Percentiles rank a stretch among this genome's conserved stretches.
phyloP scores from a whole-genome alignment of 1,139 yeast genomes.

The Geotrichum cucujoidarum region DNA sequence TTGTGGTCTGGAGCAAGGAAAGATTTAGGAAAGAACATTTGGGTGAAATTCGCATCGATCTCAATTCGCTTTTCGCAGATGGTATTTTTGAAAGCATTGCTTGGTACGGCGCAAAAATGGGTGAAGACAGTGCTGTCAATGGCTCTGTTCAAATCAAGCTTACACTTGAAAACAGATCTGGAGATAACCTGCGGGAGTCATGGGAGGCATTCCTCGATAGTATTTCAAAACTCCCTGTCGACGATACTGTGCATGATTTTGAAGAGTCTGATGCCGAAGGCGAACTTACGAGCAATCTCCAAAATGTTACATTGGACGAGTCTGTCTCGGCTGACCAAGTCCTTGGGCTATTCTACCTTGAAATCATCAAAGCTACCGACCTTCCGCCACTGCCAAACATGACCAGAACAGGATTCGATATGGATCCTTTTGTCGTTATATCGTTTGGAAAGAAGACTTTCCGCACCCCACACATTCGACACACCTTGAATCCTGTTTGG shows the following conservation, averaged over 20 bases:
- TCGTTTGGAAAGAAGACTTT: constrained; percentile 86
- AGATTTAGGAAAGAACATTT: constrained; percentile 42
- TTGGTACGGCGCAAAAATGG: not conserved
- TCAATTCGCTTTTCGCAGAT: not conserved
- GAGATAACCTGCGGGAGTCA: not conserved
- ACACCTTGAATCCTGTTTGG: constrained; percentile 75
- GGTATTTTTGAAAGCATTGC: constrained; percentile 1
- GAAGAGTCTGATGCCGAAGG: constrained; percentile 15
- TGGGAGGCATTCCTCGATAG: constrained; percentile 14
- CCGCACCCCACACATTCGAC: constrained; percentile 81
- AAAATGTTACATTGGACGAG: constrained; percentile 27
- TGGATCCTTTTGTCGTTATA: constrained; percentile 94
- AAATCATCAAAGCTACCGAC: constrained; percentile 63
- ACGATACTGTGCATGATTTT: constrained; percentile 6
- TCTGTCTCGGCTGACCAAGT: constrained; percentile 44
- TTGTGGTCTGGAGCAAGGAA: constrained; percentile 40
- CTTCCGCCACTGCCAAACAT: constrained; percentile 37
- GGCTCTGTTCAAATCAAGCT: constrained; percentile 10
- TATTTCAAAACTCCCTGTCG: constrained; percentile 2
- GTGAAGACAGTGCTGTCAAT: not conserved
- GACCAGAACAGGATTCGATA: constrained; percentile 73
- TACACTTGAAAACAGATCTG: not conserved
- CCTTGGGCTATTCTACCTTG: constrained; percentile 70
- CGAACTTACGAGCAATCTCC: constrained; percentile 1
- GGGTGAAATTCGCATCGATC: constrained; percentile 49